phyloP scores from a whole-genome alignment of 2,329 filamentous ascomycete species.

The Bipolaris cookei region DNA sequence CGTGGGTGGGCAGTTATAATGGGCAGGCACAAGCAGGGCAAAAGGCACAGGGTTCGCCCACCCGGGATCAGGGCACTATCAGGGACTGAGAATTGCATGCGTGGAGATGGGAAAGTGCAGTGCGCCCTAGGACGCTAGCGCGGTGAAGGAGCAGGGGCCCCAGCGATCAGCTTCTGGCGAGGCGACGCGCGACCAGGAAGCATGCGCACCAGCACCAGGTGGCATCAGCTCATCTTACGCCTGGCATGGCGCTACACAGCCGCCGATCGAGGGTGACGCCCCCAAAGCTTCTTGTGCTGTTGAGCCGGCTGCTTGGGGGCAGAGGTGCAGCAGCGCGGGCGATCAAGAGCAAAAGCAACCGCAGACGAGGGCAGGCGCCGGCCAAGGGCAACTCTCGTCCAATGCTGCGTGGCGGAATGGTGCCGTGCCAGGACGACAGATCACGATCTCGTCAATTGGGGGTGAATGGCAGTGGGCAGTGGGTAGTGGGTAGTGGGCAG shows the following conservation, averaged over 20 bases:
- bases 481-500: background rate
- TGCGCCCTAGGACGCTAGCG: conserved; percentile 19
- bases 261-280: background rate
- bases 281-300: conserved; percentile 10
- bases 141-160: conserved; percentile 19
- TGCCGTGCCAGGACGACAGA: conserved; percentile 18
- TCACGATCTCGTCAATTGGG: conserved; percentile 16
- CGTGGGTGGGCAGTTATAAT: conserved; percentile 25
- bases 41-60: conserved; percentile 12
- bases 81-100: conserved; percentile 25
- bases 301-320: background rate
- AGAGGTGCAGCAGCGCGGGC: background rate
- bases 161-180: conserved; percentile 21
- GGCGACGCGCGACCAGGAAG: conserved; percentile 10
- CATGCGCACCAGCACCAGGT: conserved; percentile 5
- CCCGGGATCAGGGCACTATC: conserved; percentile 28
- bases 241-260: background rate
- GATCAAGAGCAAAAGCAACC: conserved; percentile 12
- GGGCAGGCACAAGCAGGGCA: conserved; percentile 29
- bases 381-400: conserved; percentile 3
- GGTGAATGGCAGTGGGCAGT: conserved; percentile 7
- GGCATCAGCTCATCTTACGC: conserved; percentile 7
- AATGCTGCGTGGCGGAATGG: conserved; percentile 20
- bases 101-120: conserved; percentile 18
- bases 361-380: background rate